Percentiles rank a stretch among this genome's conserved stretches.
Evolutionary conservation across 306 rosid species (phyloP).

Genomic region (Calophaca sinica): DNA sequence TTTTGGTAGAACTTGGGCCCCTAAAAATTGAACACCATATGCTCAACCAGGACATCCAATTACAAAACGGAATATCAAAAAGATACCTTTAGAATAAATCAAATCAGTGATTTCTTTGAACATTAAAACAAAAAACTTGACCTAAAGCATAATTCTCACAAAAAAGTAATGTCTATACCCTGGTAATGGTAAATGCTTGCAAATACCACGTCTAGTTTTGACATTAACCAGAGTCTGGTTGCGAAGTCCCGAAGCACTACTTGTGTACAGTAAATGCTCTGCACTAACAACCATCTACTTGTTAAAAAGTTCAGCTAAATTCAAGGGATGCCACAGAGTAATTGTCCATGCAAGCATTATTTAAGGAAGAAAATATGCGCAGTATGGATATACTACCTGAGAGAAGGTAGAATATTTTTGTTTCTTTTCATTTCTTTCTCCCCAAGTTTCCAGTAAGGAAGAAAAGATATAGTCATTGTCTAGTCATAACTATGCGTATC

Average conservation of each 20-base stretch:
- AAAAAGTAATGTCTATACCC: too few relatives aligned
- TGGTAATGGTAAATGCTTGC: too few relatives aligned
- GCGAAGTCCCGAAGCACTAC: too few relatives aligned
- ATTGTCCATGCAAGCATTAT: not conserved
- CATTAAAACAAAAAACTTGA: too few relatives aligned
- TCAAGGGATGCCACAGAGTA: not conserved
- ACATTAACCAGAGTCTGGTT: too few relatives aligned
- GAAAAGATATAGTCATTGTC: not conserved
- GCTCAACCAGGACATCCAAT: too few relatives aligned
- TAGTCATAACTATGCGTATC: constrained; percentile 25
- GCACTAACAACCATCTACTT: not conserved
- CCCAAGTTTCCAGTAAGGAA: constrained; percentile 38
- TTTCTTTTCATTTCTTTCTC: constrained; percentile 5
- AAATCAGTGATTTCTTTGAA: not conserved
- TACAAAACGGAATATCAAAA: not conserved
- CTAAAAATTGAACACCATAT: not conserved
- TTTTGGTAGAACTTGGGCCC: not conserved
- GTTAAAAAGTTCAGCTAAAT: constrained; percentile 3
- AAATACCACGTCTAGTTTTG: too few relatives aligned
- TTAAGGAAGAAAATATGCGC: not conserved
- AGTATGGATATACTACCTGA: not conserved
- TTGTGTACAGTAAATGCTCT: not conserved
- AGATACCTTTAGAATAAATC: not conserved
- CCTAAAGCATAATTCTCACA: too few relatives aligned
- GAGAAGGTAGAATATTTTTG: constrained; percentile 1